These are phyloP conservation scores for Sedum album DNA, from an alignment of 164 flowering plant genomes.

Conservation along the genomic window DNA sequence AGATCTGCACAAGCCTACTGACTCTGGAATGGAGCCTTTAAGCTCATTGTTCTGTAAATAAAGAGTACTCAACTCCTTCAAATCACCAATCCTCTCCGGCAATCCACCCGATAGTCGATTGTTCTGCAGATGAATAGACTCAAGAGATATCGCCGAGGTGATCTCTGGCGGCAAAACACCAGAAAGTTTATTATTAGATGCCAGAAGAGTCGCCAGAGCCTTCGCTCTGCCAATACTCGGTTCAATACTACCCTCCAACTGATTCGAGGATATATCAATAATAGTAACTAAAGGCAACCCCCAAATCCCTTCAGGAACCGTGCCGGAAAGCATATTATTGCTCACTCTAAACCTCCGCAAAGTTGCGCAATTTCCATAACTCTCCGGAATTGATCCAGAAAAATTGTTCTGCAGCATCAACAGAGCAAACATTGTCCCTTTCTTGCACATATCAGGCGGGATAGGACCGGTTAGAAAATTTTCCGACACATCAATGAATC, in stretches of 20 bases:
- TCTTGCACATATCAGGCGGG: conserved; percentile 42
- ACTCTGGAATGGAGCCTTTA: conserved; percentile 27
- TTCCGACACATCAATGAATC: conserved; percentile 33
- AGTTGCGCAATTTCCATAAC: conserved; percentile 32
- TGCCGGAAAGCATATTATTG: conserved; percentile 40
- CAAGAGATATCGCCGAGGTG: conserved; percentile 22
- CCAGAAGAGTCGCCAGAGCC: conserved; percentile 16
- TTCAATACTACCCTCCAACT: conserved; percentile 25
- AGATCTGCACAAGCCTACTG: conserved; percentile 29
- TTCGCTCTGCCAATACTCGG: conserved; percentile 22
- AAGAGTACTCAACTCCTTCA: conserved; percentile 20
- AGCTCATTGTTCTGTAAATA: conserved; percentile 20
- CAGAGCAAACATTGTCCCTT: conserved; percentile 20
- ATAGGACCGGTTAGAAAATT: conserved; percentile 28
- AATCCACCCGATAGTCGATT: conserved; percentile 26
- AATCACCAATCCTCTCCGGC: conserved; percentile 19
- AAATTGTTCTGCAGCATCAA: conserved; percentile 28
- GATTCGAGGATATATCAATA: conserved; percentile 31
- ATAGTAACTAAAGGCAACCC: conserved; percentile 29
- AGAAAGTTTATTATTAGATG: conserved; percentile 21
- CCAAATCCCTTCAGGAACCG: conserved; percentile 44
- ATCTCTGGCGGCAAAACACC: conserved; percentile 25
- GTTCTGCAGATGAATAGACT: conserved; percentile 15
- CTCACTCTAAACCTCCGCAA: conserved; percentile 31
- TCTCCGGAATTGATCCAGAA: conserved; percentile 35